Conservation (phyloP, 257 asterid species). For the Leptodermis oblonga region DNA sequence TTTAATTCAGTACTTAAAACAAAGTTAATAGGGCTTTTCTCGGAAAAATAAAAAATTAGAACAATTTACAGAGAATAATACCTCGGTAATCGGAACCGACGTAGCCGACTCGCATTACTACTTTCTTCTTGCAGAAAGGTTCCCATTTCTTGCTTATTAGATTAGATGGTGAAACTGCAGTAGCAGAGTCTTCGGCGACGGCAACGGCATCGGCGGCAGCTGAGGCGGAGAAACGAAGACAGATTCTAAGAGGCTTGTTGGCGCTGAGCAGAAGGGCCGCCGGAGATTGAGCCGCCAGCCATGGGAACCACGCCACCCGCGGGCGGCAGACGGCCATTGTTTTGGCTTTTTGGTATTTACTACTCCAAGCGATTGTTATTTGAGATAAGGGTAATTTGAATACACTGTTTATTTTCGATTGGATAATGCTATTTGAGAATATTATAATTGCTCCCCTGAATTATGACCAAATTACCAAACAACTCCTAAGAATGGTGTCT, state of each 20-base stretch:
- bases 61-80: constrained; percentile 2
- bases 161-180: constrained; percentile 18
- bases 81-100: constrained; percentile 91
- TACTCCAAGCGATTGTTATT: background rate
- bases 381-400: background rate
- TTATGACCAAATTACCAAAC: too few species aligned
- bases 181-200: constrained; percentile 14
- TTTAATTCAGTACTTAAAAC: background rate
- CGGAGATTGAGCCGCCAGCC: constrained; percentile 26
- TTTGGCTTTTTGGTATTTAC: background rate
- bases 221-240: constrained; percentile 29
- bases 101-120: constrained; percentile 94
- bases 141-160: constrained; percentile 48
- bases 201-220: constrained; percentile 19
- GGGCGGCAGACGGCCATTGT: constrained; percentile 39
- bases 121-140: constrained; percentile 81
- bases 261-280: constrained; percentile 17
- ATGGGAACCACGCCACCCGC: constrained; percentile 30
- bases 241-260: constrained; percentile 20
- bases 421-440: too few species aligned
- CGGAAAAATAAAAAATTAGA: background rate
- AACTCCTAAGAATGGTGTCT: too few species aligned
- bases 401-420: background rate
- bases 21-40: background rate
- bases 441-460: too few species aligned